Evolutionary conservation across 306 rosid genomes (phyloP), one percentile per base, ranked within the genome.

Genomic region (Casuarina glauca): DNA sequence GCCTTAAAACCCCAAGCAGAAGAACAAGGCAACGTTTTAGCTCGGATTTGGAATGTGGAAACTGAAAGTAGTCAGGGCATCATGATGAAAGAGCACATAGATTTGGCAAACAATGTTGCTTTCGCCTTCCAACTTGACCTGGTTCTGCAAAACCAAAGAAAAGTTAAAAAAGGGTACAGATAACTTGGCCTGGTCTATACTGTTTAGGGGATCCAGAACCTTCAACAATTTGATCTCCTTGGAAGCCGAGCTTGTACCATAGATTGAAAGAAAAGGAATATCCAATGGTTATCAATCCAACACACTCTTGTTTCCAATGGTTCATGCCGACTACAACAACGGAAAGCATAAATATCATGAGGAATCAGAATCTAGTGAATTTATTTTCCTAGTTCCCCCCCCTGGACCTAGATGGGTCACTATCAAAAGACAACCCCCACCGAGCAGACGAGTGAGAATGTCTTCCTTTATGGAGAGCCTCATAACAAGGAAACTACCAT

Each of bases 351-450:
- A 61, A 5, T 3, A 66, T 26, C 32, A 26, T 46, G 38, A 60
- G n/a, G 69, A 76, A 60, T 78, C 61, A 32, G 69, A 82, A 52
- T 77, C 70, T 70, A 69, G 53, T 83, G 58, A 74, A 75, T 48
- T n/a, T 79, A 26, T 26, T 16, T 41, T 69, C 39, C 76, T 74
- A 48, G 51, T 58, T 81, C 60, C 36, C 51, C 60, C 36, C 51
- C 26, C 48, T 72, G 81, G 57, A 73, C 66, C 63, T 43, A 51
- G 83, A 86, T 46, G 61, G 44, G 85, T 84, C 85, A 73, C 79
- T 12, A 85, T 84, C 90, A 90, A 78, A 73, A 73, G 74, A 73
- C 50, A 64, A 19, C 38, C 55, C 38, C 79, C 48, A 17, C 44
- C 49, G 9, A 38, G 36, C 75, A 9, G 32, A 16, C 32, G 42